These are phyloP conservation scores for Ustanciosporium gigantosporum DNA, from an alignment of 1,284 basidiomycete genomes.

Conservation along the genomic window DNA sequence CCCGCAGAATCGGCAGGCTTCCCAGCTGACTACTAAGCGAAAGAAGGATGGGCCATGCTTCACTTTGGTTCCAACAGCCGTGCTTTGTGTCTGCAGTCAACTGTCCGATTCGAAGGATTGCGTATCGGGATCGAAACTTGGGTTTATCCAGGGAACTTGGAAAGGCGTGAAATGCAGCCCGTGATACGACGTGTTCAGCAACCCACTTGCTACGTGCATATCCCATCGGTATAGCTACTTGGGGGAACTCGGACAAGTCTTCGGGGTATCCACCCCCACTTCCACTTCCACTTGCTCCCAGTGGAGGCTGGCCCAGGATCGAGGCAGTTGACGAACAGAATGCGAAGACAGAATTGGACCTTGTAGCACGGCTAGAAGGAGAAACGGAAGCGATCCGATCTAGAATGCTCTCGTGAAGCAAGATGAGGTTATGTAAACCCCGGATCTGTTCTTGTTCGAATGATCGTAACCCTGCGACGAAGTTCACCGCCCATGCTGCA, in stretches of 20 bases:
- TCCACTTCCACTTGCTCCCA: no score
- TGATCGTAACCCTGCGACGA: conserved; percentile 27
- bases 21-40: conserved; percentile 63
- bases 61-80: conserved; percentile 70
- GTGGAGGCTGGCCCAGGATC: conserved; percentile 67
- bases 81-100: conserved; percentile 66
- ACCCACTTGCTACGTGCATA: conserved; percentile 66
- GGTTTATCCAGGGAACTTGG: not conserved
- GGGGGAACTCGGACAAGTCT: not conserved
- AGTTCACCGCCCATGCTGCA: conserved; percentile 53
- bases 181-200: conserved; percentile 66
- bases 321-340: conserved; percentile 64
- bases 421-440: conserved; percentile 10
- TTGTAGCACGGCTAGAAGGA: not conserved
- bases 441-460: conserved; percentile 41
- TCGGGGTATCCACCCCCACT: conserved; percentile 1
- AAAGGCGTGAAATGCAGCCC: not conserved
- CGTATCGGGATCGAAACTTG: not conserved
- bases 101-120: conserved; percentile 63
- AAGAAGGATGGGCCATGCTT: conserved; percentile 65
- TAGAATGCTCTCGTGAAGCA: conserved; percentile 4
- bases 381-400: not conserved
- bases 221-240: conserved; percentile 19
- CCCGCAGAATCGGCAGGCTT: conserved; percentile 64
- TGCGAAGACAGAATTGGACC: conserved; percentile 56